A percentile compares a stretch with the other conserved stretches of the same genome.
phyloP scores from a whole-genome alignment of 228 moss, liverwort and hornwort genomes.

The Sphagnum fallax region DNA sequence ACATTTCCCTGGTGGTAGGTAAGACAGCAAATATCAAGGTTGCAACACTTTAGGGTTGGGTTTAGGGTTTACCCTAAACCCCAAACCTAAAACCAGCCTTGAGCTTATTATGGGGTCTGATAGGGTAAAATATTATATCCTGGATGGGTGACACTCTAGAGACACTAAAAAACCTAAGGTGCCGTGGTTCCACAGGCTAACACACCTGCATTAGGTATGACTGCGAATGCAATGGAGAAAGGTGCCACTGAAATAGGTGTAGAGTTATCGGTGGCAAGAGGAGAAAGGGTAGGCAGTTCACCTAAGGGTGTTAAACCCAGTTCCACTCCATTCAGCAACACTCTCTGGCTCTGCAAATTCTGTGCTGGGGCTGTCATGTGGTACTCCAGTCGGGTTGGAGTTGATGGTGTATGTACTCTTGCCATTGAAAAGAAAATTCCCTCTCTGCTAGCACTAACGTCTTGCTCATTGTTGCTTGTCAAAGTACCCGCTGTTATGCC shows the following conservation, averaged over 20 bases:
- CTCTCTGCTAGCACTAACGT: background rate
- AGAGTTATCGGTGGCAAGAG: constrained; percentile 24
- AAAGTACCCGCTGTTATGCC: constrained; percentile 9
- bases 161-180: no score
- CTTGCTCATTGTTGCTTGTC: background rate
- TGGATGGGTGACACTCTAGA: no score
- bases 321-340: constrained; percentile 59
- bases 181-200: constrained; percentile 11
- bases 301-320: constrained; percentile 39
- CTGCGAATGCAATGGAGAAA: constrained; percentile 63
- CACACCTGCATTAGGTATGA: constrained; percentile 30
- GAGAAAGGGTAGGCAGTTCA: constrained; percentile 39
- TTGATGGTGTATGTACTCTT: background rate
- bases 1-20: no score
- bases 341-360: constrained; percentile 51
- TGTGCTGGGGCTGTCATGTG: constrained; percentile 58
- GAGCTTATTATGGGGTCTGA: no score
- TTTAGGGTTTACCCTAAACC: no score
- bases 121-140: no score
- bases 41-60: no score
- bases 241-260: constrained; percentile 50
- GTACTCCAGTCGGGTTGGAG: constrained; percentile 44
- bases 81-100: no score
- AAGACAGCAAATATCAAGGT: no score
- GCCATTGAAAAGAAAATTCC: background rate